Base-by-base conservation (phyloP, 2,329 filamentous ascomycete genomes). In the Pyrenochaeta sp. region DNA sequence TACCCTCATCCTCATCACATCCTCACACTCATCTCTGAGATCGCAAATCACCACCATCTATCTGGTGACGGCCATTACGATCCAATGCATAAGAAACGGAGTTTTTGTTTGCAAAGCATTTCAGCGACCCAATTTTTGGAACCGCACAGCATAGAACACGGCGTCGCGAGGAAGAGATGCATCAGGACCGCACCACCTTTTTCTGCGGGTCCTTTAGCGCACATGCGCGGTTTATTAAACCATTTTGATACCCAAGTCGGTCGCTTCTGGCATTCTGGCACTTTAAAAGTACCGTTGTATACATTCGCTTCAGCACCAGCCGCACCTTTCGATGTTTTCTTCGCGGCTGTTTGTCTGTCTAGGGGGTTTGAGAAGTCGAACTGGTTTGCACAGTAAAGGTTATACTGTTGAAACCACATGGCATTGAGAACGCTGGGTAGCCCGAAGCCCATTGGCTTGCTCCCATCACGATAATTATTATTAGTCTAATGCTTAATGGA, bases 401-500 rank as follows among this genome's bases (percentile, higher is more conserved):
- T 8, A 41, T 13, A 21, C n/a, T n/a, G n/a, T n/a, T n/a, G n/a
- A n/a, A n/a, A n/a, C n/a, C n/a, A n/a, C n/a, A n/a, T n/a, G n/a
- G n/a, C n/a, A n/a, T n/a, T n/a, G n/a, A n/a, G n/a, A n/a, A n/a
- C n/a, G n/a, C n/a, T 27, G 13, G 26, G 30, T 28, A 27, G 35
- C 14, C 31, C 26, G 21, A 11, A 11, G 17, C 18, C 13, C 10
- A n/a, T 34, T 22, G 30, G 30, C 30, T 17, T 19, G 38, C 44
- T 22, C 31, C 31, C 35, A 10, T 34, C 23, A 30, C 20, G 20
- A 53, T 60, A 56, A 60, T 56, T 50, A 56, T 56, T 60, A 58
- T 58, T 64, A 61, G 43, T 58, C 30, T 67, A 67, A 67, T 67
- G 61, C 64, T 64, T 67, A 67, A 67, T 67, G 59, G 54, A 57